These are phyloP conservation scores for Capsicum rhomboideum DNA, from an alignment of 257 asterid species.

Conservation along the genomic window DNA sequence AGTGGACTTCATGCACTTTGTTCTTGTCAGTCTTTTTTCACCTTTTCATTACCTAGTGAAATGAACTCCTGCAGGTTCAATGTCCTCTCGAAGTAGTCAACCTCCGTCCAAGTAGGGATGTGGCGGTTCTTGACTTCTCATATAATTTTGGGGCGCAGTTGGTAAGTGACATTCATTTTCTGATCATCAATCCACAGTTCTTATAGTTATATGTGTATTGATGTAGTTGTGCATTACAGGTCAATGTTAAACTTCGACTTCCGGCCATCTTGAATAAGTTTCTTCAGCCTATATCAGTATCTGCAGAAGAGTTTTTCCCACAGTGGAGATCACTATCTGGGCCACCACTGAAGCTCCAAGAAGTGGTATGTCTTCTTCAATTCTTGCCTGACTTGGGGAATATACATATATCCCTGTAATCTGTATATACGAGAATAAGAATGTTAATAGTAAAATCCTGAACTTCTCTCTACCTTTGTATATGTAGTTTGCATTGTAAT, in stretches of 20 bases:
- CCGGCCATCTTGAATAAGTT: slow-evolving; percentile 84
- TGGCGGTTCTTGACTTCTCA: slow-evolving; percentile 82
- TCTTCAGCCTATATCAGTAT: slow-evolving; percentile 67
- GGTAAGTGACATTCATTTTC: slow-evolving; percentile 32
- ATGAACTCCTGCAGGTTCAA: slow-evolving; percentile 51
- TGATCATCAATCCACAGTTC: neutral
- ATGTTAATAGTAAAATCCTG: neutral
- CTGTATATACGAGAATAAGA: neutral
- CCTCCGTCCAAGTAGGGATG: slow-evolving; percentile 86
- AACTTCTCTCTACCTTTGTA: neutral
- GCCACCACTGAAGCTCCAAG: slow-evolving; percentile 92
- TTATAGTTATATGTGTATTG: neutral
- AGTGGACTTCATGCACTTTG: neutral
- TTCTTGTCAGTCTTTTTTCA: neutral
- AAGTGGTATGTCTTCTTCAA: slow-evolving; percentile 56
- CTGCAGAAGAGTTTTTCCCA: slow-evolving; percentile 85
- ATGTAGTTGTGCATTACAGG: slow-evolving; percentile 29
- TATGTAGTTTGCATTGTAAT: neutral
- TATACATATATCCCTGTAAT: neutral
- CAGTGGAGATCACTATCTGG: slow-evolving; percentile 99
- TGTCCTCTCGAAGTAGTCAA: slow-evolving; percentile 86
- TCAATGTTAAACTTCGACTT: slow-evolving; percentile 83
- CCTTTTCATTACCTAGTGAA: neutral
- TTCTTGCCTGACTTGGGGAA: neutral
- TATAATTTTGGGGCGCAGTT: slow-evolving; percentile 60